A percentile compares a stretch with the other conserved stretches of the same genome.
phyloP scores from a whole-genome alignment of 139 green algal genomes.

The Tetradesmus lagerheimii region DNA sequence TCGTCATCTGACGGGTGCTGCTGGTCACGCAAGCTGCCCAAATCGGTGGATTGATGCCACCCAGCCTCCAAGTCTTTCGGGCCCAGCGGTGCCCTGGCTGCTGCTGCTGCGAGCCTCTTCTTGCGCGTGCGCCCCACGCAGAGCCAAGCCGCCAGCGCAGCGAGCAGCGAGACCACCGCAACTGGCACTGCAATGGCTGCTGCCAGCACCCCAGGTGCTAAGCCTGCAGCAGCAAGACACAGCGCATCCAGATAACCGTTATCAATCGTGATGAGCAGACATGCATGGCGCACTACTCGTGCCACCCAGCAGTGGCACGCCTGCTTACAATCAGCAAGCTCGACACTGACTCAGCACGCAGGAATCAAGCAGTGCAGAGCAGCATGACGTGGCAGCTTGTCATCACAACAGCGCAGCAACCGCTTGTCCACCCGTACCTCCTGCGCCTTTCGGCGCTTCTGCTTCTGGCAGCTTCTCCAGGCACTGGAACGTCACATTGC shows the following conservation, averaged over 20 bases:
- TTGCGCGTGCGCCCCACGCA: neutral
- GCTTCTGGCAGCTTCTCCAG: neutral
- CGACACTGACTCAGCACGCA: too few relatives aligned
- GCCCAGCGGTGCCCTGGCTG: neutral
- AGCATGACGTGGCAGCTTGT: too few relatives aligned
- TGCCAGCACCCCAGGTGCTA: neutral
- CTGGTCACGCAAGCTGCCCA: neutral
- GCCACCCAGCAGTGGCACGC: too few relatives aligned
- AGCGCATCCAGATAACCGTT: neutral
- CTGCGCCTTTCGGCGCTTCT: neutral
- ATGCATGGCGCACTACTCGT: too few relatives aligned
- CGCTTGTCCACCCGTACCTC: neutral
- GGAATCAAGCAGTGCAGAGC: too few relatives aligned
- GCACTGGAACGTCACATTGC: conserved; percentile 22
- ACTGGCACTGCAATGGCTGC: conserved; percentile 26
- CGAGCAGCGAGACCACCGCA: neutral
- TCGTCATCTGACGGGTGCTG: neutral
- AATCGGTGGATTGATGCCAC: neutral
- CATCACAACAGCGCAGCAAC: too few relatives aligned
- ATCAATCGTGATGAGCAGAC: neutral
- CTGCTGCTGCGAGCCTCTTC: neutral
- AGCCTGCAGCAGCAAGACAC: neutral
- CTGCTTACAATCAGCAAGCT: too few relatives aligned
- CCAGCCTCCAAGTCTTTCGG: neutral
- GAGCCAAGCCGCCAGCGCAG: neutral